Conservation (phyloP, 169 alveolate genomes). For the Plasmodium malariae region DNA sequence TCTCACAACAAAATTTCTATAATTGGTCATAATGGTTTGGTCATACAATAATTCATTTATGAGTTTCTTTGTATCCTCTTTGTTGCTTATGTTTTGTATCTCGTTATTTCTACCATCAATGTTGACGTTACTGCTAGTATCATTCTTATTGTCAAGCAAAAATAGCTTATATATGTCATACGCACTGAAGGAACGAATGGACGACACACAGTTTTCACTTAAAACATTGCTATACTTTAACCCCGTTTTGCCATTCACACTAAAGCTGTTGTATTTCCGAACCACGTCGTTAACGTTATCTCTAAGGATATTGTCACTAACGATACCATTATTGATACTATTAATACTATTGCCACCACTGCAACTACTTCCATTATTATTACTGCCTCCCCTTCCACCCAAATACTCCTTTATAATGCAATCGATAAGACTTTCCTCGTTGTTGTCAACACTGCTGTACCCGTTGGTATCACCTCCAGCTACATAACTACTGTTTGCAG, state of each 20-base stretch:
- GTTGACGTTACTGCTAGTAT: no score
- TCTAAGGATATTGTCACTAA: neutral
- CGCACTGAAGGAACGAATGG: slow-evolving; percentile 17
- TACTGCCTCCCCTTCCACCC: neutral
- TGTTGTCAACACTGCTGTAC: neutral
- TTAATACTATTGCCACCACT: neutral
- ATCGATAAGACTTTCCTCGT: neutral
- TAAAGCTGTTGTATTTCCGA: slow-evolving; percentile 3
- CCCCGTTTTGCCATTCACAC: neutral
- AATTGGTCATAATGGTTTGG: neutral
- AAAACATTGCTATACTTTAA: neutral
- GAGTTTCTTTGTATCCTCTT: slow-evolving; percentile 11
- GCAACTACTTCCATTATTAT: neutral
- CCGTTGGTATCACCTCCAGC: neutral
- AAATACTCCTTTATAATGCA: no score
- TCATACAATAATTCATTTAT: slow-evolving; percentile 6
- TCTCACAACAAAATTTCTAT: slow-evolving; percentile 21
- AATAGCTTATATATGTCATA: slow-evolving; percentile 49
- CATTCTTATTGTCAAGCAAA: slow-evolving; percentile 1
- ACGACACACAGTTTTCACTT: neutral
- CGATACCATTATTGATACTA: neutral
- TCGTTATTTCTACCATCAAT: neutral
- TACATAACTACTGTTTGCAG: neutral
- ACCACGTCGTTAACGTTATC: neutral
- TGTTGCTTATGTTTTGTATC: neutral